Conservation (phyloP, 2,329 filamentous ascomycete species). For the Akanthomyces lecanii region DNA sequence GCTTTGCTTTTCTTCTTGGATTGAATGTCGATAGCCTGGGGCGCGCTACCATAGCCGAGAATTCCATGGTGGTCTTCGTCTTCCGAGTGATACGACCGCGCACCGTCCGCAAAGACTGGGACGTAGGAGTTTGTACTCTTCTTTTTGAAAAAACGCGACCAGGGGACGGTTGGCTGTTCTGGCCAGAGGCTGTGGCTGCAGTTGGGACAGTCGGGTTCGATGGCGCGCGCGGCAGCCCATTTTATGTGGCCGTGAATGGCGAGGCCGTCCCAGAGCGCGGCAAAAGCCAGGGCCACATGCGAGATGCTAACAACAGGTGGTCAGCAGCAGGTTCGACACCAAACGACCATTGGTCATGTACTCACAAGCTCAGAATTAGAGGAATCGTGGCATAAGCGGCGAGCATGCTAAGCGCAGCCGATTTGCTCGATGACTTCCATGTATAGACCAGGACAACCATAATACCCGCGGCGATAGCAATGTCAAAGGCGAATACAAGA, state of each 20-base stretch:
- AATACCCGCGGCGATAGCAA: slow-evolving; percentile 32
- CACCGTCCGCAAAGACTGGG: slow-evolving; percentile 16
- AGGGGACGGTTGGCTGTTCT: slow-evolving; percentile 34
- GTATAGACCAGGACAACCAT: slow-evolving; percentile 40
- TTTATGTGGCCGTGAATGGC: slow-evolving; percentile 36
- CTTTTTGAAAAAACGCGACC: slow-evolving; percentile 25
- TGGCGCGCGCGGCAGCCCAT: slow-evolving; percentile 36
- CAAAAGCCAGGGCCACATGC: slow-evolving; percentile 35
- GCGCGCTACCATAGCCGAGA: neutral
- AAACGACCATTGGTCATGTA: slow-evolving; percentile 1
- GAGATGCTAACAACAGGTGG: slow-evolving; percentile 27
- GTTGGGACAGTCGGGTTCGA: slow-evolving; percentile 38
- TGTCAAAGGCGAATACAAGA: slow-evolving; percentile 35
- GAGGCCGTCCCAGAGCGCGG: slow-evolving; percentile 37
- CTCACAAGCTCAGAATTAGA: slow-evolving; percentile 39
- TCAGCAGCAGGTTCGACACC: neutral
- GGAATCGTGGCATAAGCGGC: slow-evolving; percentile 41
- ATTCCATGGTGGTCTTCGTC: neutral
- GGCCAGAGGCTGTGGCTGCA: slow-evolving; percentile 37
- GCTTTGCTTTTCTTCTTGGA: slow-evolving; percentile 14
- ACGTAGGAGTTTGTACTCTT: neutral
- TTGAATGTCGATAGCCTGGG: slow-evolving; percentile 7
- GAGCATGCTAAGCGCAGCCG: slow-evolving; percentile 35
- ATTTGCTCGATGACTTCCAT: slow-evolving; percentile 30
- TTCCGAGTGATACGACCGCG: slow-evolving; percentile 14